Percentiles rank a stretch among this genome's conserved stretches.
Evolutionary conservation across 1,284 basidiomycete species (phyloP).

Genomic region (Chalciporus sp.): DNA sequence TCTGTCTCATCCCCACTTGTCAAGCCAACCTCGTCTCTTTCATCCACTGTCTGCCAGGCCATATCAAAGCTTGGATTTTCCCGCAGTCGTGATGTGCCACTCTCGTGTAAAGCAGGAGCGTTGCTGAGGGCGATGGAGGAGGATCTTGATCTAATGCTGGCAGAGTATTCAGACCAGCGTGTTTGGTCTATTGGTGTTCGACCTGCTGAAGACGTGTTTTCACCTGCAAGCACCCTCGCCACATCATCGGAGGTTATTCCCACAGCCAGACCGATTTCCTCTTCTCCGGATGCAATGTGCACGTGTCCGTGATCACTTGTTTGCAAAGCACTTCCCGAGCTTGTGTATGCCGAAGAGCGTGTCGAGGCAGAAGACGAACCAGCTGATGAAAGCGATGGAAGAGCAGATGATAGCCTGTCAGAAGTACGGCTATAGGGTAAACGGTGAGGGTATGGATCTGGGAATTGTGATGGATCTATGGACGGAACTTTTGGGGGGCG

Average conservation of each 20-base stretch:
- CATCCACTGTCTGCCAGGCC: slow-evolving; percentile 72
- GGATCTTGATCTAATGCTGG: slow-evolving; percentile 63
- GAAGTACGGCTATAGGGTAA: slow-evolving; percentile 31
- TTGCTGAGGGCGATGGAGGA: slow-evolving; percentile 61
- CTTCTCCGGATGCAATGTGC: slow-evolving; percentile 60
- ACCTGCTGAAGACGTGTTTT: slow-evolving; percentile 45
- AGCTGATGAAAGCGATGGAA: slow-evolving; percentile 64
- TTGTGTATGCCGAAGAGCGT: slow-evolving; percentile 76
- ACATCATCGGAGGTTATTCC: slow-evolving; percentile 67
- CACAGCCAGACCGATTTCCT: slow-evolving; percentile 51
- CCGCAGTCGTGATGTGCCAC: slow-evolving; percentile 46
- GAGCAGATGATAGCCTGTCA: slow-evolving; percentile 44
- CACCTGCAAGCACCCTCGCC: slow-evolving; percentile 58
- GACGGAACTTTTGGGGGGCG: slow-evolving; percentile 48
- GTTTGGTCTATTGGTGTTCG: slow-evolving; percentile 53
- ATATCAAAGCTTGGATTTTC: slow-evolving; percentile 73
- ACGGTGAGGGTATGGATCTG: slow-evolving; percentile 48
- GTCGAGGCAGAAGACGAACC: slow-evolving; percentile 70
- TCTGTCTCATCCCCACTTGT: slow-evolving; percentile 75
- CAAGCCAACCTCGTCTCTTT: slow-evolving; percentile 68
- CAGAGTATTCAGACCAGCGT: slow-evolving; percentile 72
- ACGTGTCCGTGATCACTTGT: slow-evolving; percentile 65
- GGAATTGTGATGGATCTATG: slow-evolving; percentile 65
- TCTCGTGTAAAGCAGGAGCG: slow-evolving; percentile 46
- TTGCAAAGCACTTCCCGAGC: slow-evolving; percentile 58